Evolutionary conservation across 2,329 filamentous ascomycete species (phyloP).

Genomic region (Pleochaeta shiraiana): DNA sequence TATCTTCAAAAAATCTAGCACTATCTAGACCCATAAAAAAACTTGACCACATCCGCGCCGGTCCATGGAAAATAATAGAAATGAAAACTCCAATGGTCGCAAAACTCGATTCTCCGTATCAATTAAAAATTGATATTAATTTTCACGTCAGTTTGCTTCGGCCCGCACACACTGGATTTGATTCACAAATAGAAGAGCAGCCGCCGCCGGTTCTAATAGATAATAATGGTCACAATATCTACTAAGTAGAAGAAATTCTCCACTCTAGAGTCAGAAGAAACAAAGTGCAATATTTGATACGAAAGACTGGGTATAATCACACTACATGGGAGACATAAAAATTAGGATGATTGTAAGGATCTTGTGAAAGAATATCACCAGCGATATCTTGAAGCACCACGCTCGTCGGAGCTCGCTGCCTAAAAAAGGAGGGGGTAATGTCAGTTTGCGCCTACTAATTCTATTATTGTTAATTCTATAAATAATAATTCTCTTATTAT

Average conservation of each 20-base stretch:
- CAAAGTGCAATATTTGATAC: slow-evolving; percentile 1
- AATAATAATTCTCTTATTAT: too few species aligned
- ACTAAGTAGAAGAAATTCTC: not conserved
- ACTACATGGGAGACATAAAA: not conserved
- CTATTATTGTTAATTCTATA: too few species aligned
- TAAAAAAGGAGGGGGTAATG: not conserved
- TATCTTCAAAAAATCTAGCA: not conserved
- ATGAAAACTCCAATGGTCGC: not conserved
- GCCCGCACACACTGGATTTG: not conserved
- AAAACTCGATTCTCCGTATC: not conserved
- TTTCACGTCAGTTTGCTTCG: not conserved
- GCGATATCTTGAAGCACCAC: not conserved
- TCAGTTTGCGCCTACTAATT: too few species aligned
- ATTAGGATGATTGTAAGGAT: not conserved
- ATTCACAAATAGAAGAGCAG: not conserved
- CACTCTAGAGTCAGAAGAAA: not conserved
- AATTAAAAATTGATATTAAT: not conserved
- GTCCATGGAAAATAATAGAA: not conserved
- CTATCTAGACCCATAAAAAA: not conserved
- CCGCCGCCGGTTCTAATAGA: not conserved
- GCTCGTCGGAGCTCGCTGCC: not conserved
- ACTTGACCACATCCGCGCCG: not conserved
- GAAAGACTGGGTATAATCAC: not conserved
- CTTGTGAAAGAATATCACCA: not conserved
- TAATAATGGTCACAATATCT: not conserved